phyloP scores from a whole-genome alignment of 2,329 filamentous ascomycete species.

The Talaromyces sp. region DNA sequence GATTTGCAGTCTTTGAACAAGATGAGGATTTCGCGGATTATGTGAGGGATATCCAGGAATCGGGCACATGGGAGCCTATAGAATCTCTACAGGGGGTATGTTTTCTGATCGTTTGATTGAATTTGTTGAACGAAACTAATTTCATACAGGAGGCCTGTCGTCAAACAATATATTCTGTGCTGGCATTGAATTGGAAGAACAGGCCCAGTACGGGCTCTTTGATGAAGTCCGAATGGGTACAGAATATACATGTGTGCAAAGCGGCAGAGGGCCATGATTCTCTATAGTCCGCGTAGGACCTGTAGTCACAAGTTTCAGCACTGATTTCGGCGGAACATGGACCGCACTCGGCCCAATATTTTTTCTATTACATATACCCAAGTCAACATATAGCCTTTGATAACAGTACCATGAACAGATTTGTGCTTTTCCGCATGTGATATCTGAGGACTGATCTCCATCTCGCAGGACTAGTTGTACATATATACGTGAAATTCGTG shows the following conservation, averaged over 20 bases:
- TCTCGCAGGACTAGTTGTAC: background rate
- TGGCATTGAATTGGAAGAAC: conserved; percentile 77
- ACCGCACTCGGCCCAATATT: background rate
- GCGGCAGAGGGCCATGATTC: conserved; percentile 71
- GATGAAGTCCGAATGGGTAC: conserved; percentile 86
- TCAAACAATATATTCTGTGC: conserved; percentile 90
- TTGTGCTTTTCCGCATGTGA: background rate
- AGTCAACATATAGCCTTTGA: too few relatives aligned
- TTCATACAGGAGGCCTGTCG: conserved; percentile 69
- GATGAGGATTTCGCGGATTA: conserved; percentile 87
- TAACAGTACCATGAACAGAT: background rate
- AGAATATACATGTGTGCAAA: conserved; percentile 84
- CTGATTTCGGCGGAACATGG: background rate
- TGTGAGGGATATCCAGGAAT: conserved; percentile 74
- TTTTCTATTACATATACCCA: too few relatives aligned
- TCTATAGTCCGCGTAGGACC: background rate
- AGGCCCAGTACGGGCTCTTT: conserved; percentile 83
- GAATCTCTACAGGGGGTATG: conserved; percentile 73
- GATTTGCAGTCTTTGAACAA: conserved; percentile 79
- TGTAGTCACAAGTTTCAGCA: background rate
- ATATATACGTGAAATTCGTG: background rate
- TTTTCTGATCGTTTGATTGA: background rate
- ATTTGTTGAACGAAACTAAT: background rate
- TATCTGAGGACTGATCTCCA: background rate
- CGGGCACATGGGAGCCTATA: conserved; percentile 82